These are phyloP conservation scores for Solanum rostratum DNA, from an alignment of 257 asterid species.

Conservation along the genomic window DNA sequence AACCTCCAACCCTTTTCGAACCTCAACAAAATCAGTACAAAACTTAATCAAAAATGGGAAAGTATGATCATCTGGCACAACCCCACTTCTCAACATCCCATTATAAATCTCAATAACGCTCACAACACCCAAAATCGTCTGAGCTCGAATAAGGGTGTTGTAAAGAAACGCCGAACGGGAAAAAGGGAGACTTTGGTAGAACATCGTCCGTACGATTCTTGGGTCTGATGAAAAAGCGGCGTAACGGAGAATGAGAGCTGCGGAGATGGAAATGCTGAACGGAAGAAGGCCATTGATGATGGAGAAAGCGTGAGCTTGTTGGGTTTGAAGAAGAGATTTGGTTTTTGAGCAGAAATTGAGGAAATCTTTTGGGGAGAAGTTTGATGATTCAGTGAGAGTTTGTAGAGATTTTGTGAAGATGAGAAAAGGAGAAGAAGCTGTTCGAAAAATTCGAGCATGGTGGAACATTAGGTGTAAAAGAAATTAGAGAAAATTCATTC, in stretches of 20 bases:
- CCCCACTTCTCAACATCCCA: constrained; percentile 25
- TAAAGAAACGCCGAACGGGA: constrained; percentile 55
- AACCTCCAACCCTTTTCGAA: constrained; percentile 50
- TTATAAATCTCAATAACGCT: constrained; percentile 24
- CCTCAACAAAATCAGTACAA: constrained; percentile 37
- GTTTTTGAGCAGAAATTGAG: constrained; percentile 33
- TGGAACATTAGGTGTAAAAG: constrained; percentile 20
- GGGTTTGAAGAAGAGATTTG: constrained; percentile 32
- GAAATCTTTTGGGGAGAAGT: constrained; percentile 21
- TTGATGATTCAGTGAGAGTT: not conserved
- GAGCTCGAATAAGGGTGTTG: constrained; percentile 56
- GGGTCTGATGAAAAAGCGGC: constrained; percentile 27
- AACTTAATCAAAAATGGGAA: constrained; percentile 59
- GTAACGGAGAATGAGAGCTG: constrained; percentile 65
- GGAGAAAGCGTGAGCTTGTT: constrained; percentile 50
- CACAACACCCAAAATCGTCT: constrained; percentile 8
- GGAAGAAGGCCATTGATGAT: constrained; percentile 46
- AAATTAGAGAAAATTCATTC: too few species aligned
- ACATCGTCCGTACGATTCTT: constrained; percentile 14
- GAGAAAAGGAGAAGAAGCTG: not conserved
- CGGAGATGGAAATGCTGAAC: constrained; percentile 42
- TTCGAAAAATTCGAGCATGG: constrained; percentile 12
- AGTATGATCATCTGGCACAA: constrained; percentile 53
- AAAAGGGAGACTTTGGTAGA: constrained; percentile 24
- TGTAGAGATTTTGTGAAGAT: not conserved